Conservation (phyloP, 176 grass and related monocot genomes). For the Phoenix roebelenii region DNA sequence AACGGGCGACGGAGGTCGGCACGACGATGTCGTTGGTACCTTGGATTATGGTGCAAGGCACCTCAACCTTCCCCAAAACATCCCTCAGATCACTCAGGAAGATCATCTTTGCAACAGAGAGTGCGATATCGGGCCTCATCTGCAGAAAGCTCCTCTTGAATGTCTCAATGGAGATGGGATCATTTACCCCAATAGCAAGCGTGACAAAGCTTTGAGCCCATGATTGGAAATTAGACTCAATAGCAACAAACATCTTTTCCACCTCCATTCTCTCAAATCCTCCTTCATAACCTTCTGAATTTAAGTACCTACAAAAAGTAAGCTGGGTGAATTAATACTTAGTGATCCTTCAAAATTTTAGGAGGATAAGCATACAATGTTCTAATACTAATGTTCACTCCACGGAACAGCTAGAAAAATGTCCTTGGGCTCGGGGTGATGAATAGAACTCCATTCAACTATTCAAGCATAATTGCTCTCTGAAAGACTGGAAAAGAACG, state of each 20-base stretch:
- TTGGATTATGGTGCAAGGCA: slow-evolving; percentile 54
- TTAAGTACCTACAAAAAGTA: slow-evolving; percentile 39
- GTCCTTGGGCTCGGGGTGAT: too few relatives aligned
- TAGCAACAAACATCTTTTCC: slow-evolving; percentile 31
- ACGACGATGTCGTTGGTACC: slow-evolving; percentile 39
- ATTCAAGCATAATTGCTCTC: too few relatives aligned
- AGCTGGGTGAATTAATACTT: too few relatives aligned
- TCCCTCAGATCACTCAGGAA: slow-evolving; percentile 53
- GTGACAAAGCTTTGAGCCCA: slow-evolving; percentile 49
- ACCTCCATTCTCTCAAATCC: slow-evolving; percentile 45
- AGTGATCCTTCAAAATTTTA: too few relatives aligned
- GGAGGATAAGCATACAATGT: too few relatives aligned
- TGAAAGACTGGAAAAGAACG: too few relatives aligned
- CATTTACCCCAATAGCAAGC: slow-evolving; percentile 18
- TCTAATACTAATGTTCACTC: too few relatives aligned
- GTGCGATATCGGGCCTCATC: slow-evolving; percentile 57
- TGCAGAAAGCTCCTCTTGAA: slow-evolving; percentile 41
- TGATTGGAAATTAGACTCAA: slow-evolving; percentile 39
- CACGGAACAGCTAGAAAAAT: too few relatives aligned
- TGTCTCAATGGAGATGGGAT: slow-evolving; percentile 3
- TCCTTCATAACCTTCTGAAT: slow-evolving; percentile 65
- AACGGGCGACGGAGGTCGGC: slow-evolving; percentile 35
- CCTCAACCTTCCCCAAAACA: slow-evolving; percentile 27
- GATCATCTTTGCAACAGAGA: slow-evolving; percentile 37
- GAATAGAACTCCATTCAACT: too few relatives aligned